These are phyloP conservation scores for Globisporangium camurandrum DNA, from an alignment of 352 stramenopile species.

Conservation along the genomic window DNA sequence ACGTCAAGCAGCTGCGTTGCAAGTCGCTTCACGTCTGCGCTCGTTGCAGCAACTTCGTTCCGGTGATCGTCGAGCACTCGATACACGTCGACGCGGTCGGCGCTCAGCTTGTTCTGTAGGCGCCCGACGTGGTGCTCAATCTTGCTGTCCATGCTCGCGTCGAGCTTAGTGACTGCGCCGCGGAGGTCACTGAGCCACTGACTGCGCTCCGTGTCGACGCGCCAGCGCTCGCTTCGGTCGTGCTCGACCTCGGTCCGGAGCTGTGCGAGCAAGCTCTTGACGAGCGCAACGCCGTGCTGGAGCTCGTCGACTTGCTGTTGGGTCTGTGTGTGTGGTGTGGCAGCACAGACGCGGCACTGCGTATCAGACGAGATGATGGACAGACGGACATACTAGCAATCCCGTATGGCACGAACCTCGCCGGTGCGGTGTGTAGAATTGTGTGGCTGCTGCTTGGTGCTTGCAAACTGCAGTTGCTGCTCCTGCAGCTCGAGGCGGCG, in stretches of 20 bases:
- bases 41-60: conserved; percentile 27
- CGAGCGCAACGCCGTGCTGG: conserved; percentile 22
- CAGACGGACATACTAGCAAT: neutral
- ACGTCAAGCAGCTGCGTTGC: conserved; percentile 45
- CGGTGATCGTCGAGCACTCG: conserved; percentile 45
- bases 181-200: conserved; percentile 25
- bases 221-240: conserved; percentile 50
- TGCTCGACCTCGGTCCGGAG: conserved; percentile 44
- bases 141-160: conserved; percentile 33
- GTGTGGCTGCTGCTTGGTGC: conserved; percentile 14
- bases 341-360: neutral
- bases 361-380: neutral
- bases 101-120: conserved; percentile 28
- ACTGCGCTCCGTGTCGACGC: conserved; percentile 21
- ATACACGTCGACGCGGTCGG: conserved; percentile 47
- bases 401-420: neutral
- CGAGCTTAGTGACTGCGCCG: conserved; percentile 19
- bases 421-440: conserved; percentile 3
- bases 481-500: conserved; percentile 37
- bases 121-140: conserved; percentile 36
- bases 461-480: conserved; percentile 24
- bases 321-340: too few species aligned
- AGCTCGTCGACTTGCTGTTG: conserved; percentile 32
- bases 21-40: conserved; percentile 42
- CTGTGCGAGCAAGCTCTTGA: conserved; percentile 33